These are phyloP conservation scores for Breynia disticha DNA, from an alignment of 441 rosid species.

Conservation along the genomic window DNA sequence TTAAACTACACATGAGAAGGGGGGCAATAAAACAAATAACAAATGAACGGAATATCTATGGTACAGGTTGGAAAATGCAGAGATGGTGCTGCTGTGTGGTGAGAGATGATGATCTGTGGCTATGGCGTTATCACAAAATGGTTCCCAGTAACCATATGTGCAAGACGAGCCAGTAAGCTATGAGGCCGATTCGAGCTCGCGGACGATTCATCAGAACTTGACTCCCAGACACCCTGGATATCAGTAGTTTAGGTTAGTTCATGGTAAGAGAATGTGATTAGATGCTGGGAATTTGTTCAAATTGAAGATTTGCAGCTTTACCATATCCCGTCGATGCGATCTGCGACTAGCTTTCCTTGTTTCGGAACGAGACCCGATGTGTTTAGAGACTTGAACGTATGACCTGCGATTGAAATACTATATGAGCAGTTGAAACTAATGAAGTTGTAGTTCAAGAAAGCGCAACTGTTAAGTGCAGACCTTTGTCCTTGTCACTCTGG, in stretches of 20 bases:
- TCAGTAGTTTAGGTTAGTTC: too few relatives aligned
- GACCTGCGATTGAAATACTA: slow-evolving; percentile 41
- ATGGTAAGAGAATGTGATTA: too few relatives aligned
- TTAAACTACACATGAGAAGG: slow-evolving; percentile 13
- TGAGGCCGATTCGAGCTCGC: slow-evolving; percentile 62
- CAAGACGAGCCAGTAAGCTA: slow-evolving; percentile 62
- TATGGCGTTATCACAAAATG: slow-evolving; percentile 33
- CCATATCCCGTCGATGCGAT: slow-evolving; percentile 89
- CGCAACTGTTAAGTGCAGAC: slow-evolving; percentile 24
- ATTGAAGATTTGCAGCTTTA: slow-evolving; percentile 17
- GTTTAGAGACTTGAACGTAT: slow-evolving; percentile 74
- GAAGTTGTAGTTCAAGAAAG: slow-evolving; percentile 1
- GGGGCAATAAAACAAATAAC: slow-evolving; percentile 7
- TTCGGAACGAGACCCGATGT: slow-evolving; percentile 77
- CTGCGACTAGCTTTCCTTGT: slow-evolving; percentile 85
- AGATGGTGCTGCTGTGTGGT: slow-evolving; percentile 5
- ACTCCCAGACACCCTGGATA: slow-evolving; percentile 74
- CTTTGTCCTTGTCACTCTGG: slow-evolving; percentile 81
- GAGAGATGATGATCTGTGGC: slow-evolving; percentile 4
- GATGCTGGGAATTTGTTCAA: not conserved
- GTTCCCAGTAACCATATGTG: slow-evolving; percentile 76
- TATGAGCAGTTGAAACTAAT: not conserved
- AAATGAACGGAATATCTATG: slow-evolving; percentile 17
- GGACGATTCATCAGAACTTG: slow-evolving; percentile 74
- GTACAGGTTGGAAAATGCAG: slow-evolving; percentile 21